Evolutionary conservation across 768 basidiomycete species (phyloP), one percentile per base, ranked within the genome.

Genomic region (Suillus placidus): DNA sequence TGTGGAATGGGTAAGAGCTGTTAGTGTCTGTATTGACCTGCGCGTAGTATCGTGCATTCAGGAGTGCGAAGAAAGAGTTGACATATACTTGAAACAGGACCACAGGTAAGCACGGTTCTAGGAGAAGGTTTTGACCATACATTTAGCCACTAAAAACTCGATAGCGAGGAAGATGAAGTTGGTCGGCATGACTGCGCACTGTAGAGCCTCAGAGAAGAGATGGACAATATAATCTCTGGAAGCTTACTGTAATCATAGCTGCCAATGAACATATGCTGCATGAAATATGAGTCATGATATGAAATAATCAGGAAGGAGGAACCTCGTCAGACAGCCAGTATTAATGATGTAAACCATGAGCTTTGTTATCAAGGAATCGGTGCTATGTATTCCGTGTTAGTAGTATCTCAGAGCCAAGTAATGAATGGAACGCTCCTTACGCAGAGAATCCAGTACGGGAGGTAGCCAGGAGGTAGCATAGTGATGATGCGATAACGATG

Each of bases 131-230:
- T 42, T 42, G 18, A 9, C 18, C 37, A 6, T 38, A 63, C 62
- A 10, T 32, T 63, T 61, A 16, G 62, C 57, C 18, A 56, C 30
- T 34, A 63, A 42, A 38, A 61, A 38, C 42, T 63, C 56, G 9
- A 63, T 16, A 16, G 32, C n/a, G 23, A 63, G 37, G 14, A 63
- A 63, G 23, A 63, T 38, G 42, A 61, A 63, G 37, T 63, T 63
- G 8, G 4, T 20, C 34, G 58, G 62, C 62, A 63, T 63, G 12
- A 10, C 26, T 63, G 54, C 58, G 26, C 57, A 60, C 62, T 63
- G 62, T 26, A 40, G 62, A 40, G 9, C 5, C 3, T 60, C 26
- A 60, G 58, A 60, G 18, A 60, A 1, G 12, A 13, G 12, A 38
- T 6, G 20, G 13, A n/a, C 26, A 40, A 10, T 10, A 8, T 13